Base-by-base conservation (phyloP, 2,329 filamentous ascomycete species). In the Neopestalotiopsis rosae region DNA sequence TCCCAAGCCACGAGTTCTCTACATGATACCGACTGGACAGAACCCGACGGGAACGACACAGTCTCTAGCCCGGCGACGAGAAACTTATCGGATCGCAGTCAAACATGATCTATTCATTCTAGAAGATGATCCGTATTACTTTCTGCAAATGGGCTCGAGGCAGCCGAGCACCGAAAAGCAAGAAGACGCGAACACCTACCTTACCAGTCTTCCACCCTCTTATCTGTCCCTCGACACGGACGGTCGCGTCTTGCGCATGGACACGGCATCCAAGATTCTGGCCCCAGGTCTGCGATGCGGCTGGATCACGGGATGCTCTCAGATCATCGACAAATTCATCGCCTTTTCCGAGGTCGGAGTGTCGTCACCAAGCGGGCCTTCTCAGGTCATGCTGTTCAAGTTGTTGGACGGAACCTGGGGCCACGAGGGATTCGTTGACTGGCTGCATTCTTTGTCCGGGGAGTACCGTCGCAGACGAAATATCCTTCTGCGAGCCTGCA, bases 11-110 rank as follows among this genome's bases (percentile, higher is more conserved):
- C 87, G 86, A 74, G 78, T 94, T 56, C 81, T 93, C 7, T 93
- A 94, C 80, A 92, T 88, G 1, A 89, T 94, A 1, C 91, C 92
- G 0, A 90, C 91, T 0, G 92, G 91, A 1, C 91, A 94, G 77
- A 94, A 94, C 75, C 92, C 92, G 0, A 94, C 91, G 0, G 91
- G 92, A n/a, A 88, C 90, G 28, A 94, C 92, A 1, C 90, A 92
- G 74, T 83, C 85, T 67, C 78, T 79, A 1, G 80, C 87, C 70
- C 84, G 91, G 66, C 85, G 91, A 66, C 85, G 83, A 72, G 88
- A 85, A 32, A 84, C 93, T 68, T 93, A 93, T 80, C 84, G 83
- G 65, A 82, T 93, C 20, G 88, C 88, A 6, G 90, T 91, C 77
- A 92, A 92, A 80, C 91, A 94, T 78, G 90, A 93, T 76, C 73